Evolutionary conservation across 306 rosid genomes (phyloP), one percentile per base, ranked within the genome.

Genomic region (Trichosanthes cucumerina): DNA sequence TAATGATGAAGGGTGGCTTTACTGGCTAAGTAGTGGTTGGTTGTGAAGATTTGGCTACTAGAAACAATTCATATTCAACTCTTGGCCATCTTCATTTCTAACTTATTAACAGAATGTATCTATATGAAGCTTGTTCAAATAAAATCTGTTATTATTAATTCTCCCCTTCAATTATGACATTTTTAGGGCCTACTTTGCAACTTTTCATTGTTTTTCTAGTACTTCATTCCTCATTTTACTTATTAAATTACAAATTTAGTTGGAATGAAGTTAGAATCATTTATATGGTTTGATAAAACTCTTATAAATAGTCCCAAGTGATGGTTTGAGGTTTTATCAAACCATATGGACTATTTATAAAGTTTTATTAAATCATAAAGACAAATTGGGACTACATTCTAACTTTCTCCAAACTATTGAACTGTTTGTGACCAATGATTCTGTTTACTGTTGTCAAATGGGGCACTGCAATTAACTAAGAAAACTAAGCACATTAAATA

Each of bases 91-190:
- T 72, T 46, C 60, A 73, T 14, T 73, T 73, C 39, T 73, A 73
- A 26, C 21, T 13, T 26, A 74, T 74, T 33, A 18, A 47, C 78
- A 74, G 78, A n/a, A 33, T 52, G 78, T 74, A 74, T 52, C 44
- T 49, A 16, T 50, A 52, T 33, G 63, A 74, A 74, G 46, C 31
- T 50, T 74, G 28, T 50, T 74, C 41, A 9, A 74, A 74, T 50
- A 50, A 74, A 49, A 47, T 26, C 0, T 46, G 38, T 44, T 21
- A n/a, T 21, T 70, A 70, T 70, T 44, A 6, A 70, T 44, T 4
- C 13, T 18, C 26, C 18, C 33, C 15, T 70, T 47, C 12, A 44
- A 15, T 7, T 8, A 73, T 73, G 60, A 39, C 28, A 7, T 1
- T 28, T 47, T 44, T 24, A 4, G 11, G 72, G 23, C 62, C 26